Base-by-base conservation (phyloP, 1,139 yeast genomes). In the Meyerozyma guilliermondii region DNA sequence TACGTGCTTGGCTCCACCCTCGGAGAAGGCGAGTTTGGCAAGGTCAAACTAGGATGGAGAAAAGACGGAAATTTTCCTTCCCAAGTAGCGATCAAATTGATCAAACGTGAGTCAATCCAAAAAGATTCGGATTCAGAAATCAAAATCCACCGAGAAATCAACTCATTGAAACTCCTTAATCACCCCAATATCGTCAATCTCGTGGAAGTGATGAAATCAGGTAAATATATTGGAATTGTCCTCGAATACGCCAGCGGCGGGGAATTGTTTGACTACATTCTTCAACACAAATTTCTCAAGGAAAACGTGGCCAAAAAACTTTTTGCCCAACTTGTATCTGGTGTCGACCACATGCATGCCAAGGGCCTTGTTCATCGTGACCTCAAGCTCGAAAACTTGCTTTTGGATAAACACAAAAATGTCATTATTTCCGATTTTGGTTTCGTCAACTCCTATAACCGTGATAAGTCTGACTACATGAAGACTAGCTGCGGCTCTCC, bases 1-100 rank as follows among this genome's bases (percentile, higher is more conserved):
- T 92, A 91, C 58, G 78, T 87, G 29, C 74, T 92, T 7, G 98
- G 98, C 4, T 83, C 95, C 17, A 91, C 98, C 1, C 68, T 92
- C n/a, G 98, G 98, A 33, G 96, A 91, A 66, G 98, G 98, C 37
- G 98, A 92, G 60, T 92, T 92, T 62, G 98, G 98, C 46, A 91
- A 91, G 63, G 98, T 92, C 47, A 92, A 91, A 62, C 72, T 92
- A n/a, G 98, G 97, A 16, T 91, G 97, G 97, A 73, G 95, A 44
- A 83, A 84, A 61, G 92, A 83, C 56, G 89, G 89, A 29, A 70
- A 72, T 49, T 75, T 73, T 39, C 89, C 95, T 5, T 80, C 85
- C 42, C 94, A 88, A 65, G 97, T 91, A 20, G 98, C 98, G 40
- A 89, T 92, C 54, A 92, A 92, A 60, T 77, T 92, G 48, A 88